A percentile compares a stretch with the other conserved stretches of the same genome.
These are phyloP conservation scores for Delonix regia DNA, from an alignment of 306 rosid genomes.

Conservation along the genomic window DNA sequence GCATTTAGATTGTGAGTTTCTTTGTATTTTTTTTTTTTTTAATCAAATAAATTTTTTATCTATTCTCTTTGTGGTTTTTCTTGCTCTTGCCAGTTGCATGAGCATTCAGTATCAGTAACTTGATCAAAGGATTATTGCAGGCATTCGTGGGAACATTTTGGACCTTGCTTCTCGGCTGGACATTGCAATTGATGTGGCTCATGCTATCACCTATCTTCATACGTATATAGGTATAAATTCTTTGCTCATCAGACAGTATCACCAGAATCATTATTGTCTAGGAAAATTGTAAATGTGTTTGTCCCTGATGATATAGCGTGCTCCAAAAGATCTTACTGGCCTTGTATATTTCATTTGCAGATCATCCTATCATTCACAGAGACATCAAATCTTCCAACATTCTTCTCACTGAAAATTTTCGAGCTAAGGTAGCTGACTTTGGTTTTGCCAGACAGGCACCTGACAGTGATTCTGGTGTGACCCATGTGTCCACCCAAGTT, in stretches of 20 bases:
- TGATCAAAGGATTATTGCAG: constrained; percentile 54
- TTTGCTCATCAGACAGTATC: neutral
- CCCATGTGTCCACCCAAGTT: constrained; percentile 93
- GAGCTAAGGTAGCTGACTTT: constrained; percentile 98
- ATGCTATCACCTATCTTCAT: constrained; percentile 97
- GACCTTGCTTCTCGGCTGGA: constrained; percentile 83
- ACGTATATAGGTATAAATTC: constrained; percentile 72
- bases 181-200: constrained; percentile 93
- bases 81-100: constrained; percentile 22
- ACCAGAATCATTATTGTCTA: constrained; percentile 5
- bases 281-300: neutral
- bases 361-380: constrained; percentile 94
- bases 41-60: neutral
- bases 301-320: neutral
- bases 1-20: constrained; percentile 89
- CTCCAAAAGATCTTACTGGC: constrained; percentile 36
- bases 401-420: constrained; percentile 72
- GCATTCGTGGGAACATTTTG: constrained; percentile 63
- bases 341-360: constrained; percentile 47
- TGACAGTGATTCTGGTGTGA: constrained; percentile 84
- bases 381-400: constrained; percentile 97
- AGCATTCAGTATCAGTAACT: constrained; percentile 31
- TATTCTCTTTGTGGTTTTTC: neutral
- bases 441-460: constrained; percentile 94
- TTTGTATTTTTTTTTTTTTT: neutral